Evolutionary conservation across 176 grass and related monocot genomes (phyloP), one percentile per base, ranked within the genome.

Genomic region (Dactylis glomerata): DNA sequence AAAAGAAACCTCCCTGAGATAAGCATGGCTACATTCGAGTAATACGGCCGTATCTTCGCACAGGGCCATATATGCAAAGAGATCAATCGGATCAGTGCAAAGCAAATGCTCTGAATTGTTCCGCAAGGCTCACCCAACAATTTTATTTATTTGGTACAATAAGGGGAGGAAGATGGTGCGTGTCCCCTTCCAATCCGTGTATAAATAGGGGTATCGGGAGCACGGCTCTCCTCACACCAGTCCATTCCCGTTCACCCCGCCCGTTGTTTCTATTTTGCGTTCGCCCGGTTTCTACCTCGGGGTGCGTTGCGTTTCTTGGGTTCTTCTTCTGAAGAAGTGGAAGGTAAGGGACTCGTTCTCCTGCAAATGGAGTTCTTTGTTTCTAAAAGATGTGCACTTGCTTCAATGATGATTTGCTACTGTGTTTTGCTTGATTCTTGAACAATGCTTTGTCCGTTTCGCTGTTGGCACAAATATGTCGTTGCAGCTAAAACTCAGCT

Each of bases 231-330:
- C 46, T 56, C 68, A 51, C 76, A 86, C 90, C 78, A 51, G 86
- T 78, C 34, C 79, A 61, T 54, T 76, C 23, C 87, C 80, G 90
- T 92, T 89, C 80, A 89, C 75, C 87, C 67, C 75, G 74, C 88
- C 36, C 68, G 6, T 58, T 24, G 11, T 64, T 81, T 77, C 62
- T 76, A 32, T 55, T 74, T 82, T 86, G 88, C 83, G 73, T 90
- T 90, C 20, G 30, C 12, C 57, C 30, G 0, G 69, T 26, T 58
- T 74, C 30, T 22, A 30, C 22, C 56, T 56, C 42, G 20, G 15
- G 14, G 9, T 55, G 64, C 55, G 40, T 78, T 63, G 31, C 23
- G 75, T 79, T 84, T 45, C 65, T 41, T 50, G 52, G 52, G 32
- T 8, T 47, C 47, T 44, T 51, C 65, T 65, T 56, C 49, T 40